Evolutionary conservation across 208 protist species (phyloP), one percentile per base, ranked within the genome.

Genomic region (Trypanosoma vivax): DNA sequence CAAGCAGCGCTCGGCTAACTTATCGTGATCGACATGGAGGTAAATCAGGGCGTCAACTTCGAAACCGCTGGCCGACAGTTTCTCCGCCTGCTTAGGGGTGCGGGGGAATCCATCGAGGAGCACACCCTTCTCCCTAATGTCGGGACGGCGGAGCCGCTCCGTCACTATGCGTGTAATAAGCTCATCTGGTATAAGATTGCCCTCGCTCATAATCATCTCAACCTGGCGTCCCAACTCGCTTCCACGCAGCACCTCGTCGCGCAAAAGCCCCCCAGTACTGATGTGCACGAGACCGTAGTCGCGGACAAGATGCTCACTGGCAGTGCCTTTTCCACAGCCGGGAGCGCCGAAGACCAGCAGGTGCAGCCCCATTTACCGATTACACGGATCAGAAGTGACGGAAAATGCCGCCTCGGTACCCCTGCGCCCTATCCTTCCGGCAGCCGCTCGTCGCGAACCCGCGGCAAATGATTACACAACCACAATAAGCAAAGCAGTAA

Each of bases 41-140:
- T 84, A 78, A 10, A 92, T 63, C 68, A 92, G 68, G 30, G 76
- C 72, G 57, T 89, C 80, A 27, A 92, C 70, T 23, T 65, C 37
- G 52, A 88, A 80, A 7, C 81, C 80, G 18, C 59, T 71, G 10
- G 53, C 42, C 6, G 50, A 50, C 7, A 92, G 65, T 50, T 62
- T 63, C 55, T 85, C 24, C 1, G 94, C 94, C 65, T 98, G 96
- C 14, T 53, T 42, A n/a, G 91, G 51, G 2, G 87, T 97, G 16
- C 94, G 80, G 28, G 96, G 96, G 59, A 94, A 97, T 34, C 96
- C 96, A 61, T 98, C 96, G 21, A 98, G 70, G 25, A 98, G 27
- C 34, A 86, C 89, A 19, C 83, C 79, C 29, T 60, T 37, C 35
- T 72, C 57, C 54, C 76, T 50, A 35, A 58, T 73, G 29, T 79